A percentile compares a stretch with the other conserved stretches of the same genome.
These are phyloP conservation scores for Nepenthes mirabilis DNA, from an alignment of 148 eudicot species.

Conservation along the genomic window DNA sequence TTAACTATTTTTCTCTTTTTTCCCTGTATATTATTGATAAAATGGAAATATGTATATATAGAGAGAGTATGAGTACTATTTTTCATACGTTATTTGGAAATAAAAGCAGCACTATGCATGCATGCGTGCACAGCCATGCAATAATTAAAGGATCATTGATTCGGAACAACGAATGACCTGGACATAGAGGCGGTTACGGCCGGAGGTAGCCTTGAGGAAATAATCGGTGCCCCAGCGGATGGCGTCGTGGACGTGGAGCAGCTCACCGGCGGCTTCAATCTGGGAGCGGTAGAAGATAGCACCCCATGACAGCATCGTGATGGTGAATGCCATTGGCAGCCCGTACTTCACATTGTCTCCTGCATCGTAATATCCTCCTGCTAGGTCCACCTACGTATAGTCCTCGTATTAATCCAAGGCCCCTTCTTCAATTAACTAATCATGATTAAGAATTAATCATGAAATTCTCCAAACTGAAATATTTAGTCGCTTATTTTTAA, in stretches of 20 bases:
- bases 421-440: too few species aligned
- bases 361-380: constrained; percentile 93
- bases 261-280: constrained; percentile 44
- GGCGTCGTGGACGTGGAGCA: constrained; percentile 33
- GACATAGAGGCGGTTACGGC: constrained; percentile 40
- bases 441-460: too few species aligned
- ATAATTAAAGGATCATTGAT: neutral
- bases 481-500: too few species aligned
- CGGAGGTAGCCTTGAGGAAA: constrained; percentile 47
- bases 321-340: constrained; percentile 81
- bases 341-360: constrained; percentile 94
- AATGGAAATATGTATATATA: too few species aligned
- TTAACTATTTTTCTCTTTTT: too few species aligned
- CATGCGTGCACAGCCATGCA: too few species aligned
- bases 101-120: too few species aligned
- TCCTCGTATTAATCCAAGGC: neutral
- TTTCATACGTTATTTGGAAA: too few species aligned
- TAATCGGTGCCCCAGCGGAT: constrained; percentile 84
- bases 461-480: too few species aligned
- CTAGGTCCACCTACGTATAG: constrained; percentile 54
- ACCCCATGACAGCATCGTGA: constrained; percentile 68
- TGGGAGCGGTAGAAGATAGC: constrained; percentile 38
- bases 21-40: too few species aligned
- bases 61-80: too few species aligned
- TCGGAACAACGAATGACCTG: constrained; percentile 23